Conservation (phyloP, 257 asterid genomes). For the Gentiana macrophylla region DNA sequence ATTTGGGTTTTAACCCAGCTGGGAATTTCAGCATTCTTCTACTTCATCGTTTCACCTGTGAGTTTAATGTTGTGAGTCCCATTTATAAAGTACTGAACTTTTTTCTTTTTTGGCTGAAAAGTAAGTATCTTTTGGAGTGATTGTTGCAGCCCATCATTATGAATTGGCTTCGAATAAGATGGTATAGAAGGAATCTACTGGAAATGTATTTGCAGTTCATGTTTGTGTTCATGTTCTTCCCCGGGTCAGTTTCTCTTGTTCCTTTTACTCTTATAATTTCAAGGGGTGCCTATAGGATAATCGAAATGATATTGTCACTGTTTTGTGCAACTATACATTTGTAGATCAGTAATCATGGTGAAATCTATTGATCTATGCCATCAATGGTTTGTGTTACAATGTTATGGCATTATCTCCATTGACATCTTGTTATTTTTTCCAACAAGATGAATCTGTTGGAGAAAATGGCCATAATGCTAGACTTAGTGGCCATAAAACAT, state of each 20-base stretch:
- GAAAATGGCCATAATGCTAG: too few species aligned
- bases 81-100: not conserved
- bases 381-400: too few species aligned
- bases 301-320: too few species aligned
- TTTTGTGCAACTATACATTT: too few species aligned
- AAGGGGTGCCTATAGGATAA: too few species aligned
- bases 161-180: slow-evolving; percentile 81
- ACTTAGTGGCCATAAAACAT: too few species aligned
- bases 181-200: slow-evolving; percentile 66
- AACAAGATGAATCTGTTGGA: too few species aligned
- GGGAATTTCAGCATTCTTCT: slow-evolving; percentile 64
- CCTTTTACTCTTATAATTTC: too few species aligned
- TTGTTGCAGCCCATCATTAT: slow-evolving; percentile 60
- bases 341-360: too few species aligned
- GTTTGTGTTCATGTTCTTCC: slow-evolving; percentile 75
- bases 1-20: slow-evolving; percentile 47
- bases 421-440: too few species aligned
- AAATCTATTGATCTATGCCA: too few species aligned
- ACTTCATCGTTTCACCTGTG: slow-evolving; percentile 65
- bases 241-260: slow-evolving; percentile 43
- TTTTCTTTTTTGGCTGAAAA: not conserved
- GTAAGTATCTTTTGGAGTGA: not conserved
- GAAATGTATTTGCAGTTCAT: slow-evolving; percentile 87
- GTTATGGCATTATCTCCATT: too few species aligned
- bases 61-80: slow-evolving; percentile 8